A percentile compares a stretch with the other conserved stretches of the same genome.
phyloP scores from a whole-genome alignment of 176 grass and related monocot genomes.

The Zoysia pacifica region DNA sequence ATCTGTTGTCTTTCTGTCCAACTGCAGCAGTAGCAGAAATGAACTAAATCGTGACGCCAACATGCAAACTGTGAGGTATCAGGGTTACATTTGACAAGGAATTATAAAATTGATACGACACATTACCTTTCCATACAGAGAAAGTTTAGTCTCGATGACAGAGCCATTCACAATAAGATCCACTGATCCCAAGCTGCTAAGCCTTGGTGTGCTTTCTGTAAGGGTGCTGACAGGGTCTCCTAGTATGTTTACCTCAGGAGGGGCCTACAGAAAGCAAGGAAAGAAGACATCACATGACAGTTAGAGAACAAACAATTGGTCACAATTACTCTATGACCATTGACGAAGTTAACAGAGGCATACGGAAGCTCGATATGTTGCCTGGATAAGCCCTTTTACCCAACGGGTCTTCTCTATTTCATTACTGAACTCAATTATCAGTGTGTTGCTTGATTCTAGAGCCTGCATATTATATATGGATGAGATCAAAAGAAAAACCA shows the following conservation, averaged over 20 bases:
- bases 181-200: conserved; percentile 70
- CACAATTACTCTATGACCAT: conserved; percentile 7
- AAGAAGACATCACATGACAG: conserved; percentile 14
- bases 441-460: conserved; percentile 82
- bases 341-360: conserved; percentile 31
- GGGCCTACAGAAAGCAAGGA: conserved; percentile 56
- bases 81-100: not conserved
- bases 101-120: conserved; percentile 18
- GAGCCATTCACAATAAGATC: conserved; percentile 93
- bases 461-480: conserved; percentile 65
- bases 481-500: conserved; percentile 27
- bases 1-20: conserved; percentile 65
- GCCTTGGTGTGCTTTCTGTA: conserved; percentile 57
- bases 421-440: conserved; percentile 77
- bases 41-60: not conserved
- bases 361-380: conserved; percentile 96
- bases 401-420: conserved; percentile 77
- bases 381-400: conserved; percentile 83
- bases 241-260: conserved; percentile 77
- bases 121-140: conserved; percentile 81
- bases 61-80: not conserved
- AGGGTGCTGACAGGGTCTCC: conserved; percentile 57
- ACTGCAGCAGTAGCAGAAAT: conserved; percentile 54
- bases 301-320: conserved; percentile 21
- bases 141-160: conserved; percentile 89